These are phyloP conservation scores for Cyberlindnera galapagoensis DNA, from an alignment of 805 yeast species.

Conservation along the genomic window DNA sequence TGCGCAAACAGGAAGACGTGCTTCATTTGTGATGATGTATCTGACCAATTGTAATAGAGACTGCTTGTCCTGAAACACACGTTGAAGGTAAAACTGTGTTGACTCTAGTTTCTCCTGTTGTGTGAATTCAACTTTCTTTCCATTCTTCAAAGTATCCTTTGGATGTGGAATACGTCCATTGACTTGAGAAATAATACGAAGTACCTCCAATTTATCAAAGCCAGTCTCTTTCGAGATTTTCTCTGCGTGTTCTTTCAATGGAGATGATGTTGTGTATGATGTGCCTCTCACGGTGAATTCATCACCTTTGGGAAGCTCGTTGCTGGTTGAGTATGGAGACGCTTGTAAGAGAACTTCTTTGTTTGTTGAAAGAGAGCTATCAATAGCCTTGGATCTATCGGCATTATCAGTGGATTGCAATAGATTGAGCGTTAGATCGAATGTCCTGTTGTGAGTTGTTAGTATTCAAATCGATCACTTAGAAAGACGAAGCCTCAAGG, in stretches of 20 bases:
- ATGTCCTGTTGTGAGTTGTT: conserved; percentile 17
- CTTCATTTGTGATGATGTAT: conserved; percentile 21
- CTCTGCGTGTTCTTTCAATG: conserved; percentile 32
- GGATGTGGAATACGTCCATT: conserved; percentile 30
- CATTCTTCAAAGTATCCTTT: conserved; percentile 1
- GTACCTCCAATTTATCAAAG: conserved; percentile 37
- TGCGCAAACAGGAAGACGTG: conserved; percentile 19
- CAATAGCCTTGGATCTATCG: conserved; percentile 15
- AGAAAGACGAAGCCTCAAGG: too few relatives aligned
- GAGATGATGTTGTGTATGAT: conserved; percentile 29
- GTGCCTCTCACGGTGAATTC: conserved; percentile 35
- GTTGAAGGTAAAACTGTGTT: conserved; percentile 27
- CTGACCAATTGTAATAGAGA: conserved; percentile 37
- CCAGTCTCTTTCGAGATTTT: conserved; percentile 33
- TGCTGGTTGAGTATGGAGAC: conserved; percentile 1
- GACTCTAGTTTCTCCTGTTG: conserved; percentile 6
- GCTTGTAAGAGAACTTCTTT: conserved; percentile 10
- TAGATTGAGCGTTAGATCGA: conserved; percentile 19
- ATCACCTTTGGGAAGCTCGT: conserved; percentile 10
- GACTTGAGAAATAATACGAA: conserved; percentile 41
- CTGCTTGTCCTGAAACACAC: conserved; percentile 47
- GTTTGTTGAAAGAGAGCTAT: conserved; percentile 13
- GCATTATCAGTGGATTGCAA: conserved; percentile 11
- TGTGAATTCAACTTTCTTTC: conserved; percentile 7
- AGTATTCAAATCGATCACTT: too few relatives aligned